Evolutionary conservation across 108 stramenopile species (phyloP).

Genomic region (Aurantiochytrium sp.): DNA sequence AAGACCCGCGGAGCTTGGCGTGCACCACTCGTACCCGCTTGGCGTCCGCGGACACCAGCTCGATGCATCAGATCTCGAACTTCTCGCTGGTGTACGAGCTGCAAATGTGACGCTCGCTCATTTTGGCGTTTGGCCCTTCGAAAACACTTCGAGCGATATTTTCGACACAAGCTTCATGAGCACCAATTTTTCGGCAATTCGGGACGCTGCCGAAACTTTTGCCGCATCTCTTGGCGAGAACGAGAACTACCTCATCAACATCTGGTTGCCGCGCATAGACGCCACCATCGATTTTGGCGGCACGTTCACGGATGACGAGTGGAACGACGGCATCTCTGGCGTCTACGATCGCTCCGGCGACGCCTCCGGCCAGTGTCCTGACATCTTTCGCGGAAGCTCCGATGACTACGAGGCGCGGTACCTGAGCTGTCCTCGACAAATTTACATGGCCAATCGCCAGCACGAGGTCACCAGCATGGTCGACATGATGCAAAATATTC

Average conservation of each 20-base stretch:
- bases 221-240: neutral
- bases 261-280: neutral
- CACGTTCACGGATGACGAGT: neutral
- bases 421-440: neutral
- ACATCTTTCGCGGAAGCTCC: neutral
- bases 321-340: neutral
- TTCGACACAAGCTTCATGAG: neutral
- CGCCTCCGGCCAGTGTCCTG: neutral
- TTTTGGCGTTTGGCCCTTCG: constrained; percentile 11
- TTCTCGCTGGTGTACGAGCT: neutral
- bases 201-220: neutral
- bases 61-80: neutral
- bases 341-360: neutral
- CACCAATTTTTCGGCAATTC: neutral
- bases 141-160: neutral
- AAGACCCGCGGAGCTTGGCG: neutral
- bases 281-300: constrained; percentile 10
- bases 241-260: neutral
- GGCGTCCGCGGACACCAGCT: neutral
- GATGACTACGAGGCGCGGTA: neutral
- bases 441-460: neutral
- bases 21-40: neutral
- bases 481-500: neutral
- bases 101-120: neutral
- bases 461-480: neutral